Evolutionary conservation across 2,329 filamentous ascomycete genomes (phyloP).

Genomic region (Phialophora tarda): DNA sequence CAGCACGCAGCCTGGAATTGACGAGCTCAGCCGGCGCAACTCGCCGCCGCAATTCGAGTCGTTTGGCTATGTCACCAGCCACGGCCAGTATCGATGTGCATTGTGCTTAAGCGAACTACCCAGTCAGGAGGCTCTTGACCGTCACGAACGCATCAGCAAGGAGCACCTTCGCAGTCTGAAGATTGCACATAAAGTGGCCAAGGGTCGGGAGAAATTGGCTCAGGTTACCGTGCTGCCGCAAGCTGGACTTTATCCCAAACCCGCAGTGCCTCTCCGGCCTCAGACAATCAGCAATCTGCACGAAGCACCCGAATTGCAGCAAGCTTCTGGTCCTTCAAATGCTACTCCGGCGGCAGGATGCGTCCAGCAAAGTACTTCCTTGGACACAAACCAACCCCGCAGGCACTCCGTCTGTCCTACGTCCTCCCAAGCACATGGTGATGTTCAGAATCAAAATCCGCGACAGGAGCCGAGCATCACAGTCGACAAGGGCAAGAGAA

Average conservation of each 20-base stretch:
- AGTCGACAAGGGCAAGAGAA: conserved; percentile 26
- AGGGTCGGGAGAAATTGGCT: conserved; percentile 24
- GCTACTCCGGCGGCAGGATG: not conserved
- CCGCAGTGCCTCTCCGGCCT: conserved; percentile 8
- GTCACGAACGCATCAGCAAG: conserved; percentile 26
- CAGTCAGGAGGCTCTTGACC: conserved; percentile 23
- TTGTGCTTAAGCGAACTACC: conserved; percentile 31
- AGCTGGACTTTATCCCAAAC: not conserved
- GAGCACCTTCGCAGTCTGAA: conserved; percentile 26
- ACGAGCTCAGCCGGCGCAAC: not conserved
- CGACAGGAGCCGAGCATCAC: not conserved
- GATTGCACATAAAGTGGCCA: conserved; percentile 16
- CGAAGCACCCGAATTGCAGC: not conserved
- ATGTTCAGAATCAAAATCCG: not conserved
- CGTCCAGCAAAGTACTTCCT: not conserved
- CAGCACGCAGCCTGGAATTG: not conserved
- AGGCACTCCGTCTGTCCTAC: not conserved
- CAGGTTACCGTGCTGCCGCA: conserved; percentile 14
- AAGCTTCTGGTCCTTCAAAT: not conserved
- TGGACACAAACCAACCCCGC: conserved; percentile 18
- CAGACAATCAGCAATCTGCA: conserved; percentile 3
- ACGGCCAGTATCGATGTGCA: conserved; percentile 30
- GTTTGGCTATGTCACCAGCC: conserved; percentile 29
- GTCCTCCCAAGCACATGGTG: not conserved
- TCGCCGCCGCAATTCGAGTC: conserved; percentile 9